Conservation (phyloP, 129 eudicot genomes). For the Glebionis coronaria region DNA sequence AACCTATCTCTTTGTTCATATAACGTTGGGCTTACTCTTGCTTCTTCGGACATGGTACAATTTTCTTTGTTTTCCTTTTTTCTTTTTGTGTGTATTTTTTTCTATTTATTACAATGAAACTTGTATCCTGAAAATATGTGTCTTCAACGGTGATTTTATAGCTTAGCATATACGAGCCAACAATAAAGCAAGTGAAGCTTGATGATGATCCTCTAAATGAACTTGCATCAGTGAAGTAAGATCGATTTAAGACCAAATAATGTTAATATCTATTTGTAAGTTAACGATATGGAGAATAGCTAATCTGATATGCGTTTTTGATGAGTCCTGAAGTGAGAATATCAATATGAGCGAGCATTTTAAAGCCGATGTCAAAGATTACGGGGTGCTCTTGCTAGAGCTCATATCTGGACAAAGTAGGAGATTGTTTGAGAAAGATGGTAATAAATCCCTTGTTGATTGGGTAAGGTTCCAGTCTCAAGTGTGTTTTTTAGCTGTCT, state of each 20-base stretch:
- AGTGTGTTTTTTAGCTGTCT: neutral
- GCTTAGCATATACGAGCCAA: conserved; percentile 37
- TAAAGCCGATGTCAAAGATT: conserved; percentile 34
- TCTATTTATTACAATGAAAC: neutral
- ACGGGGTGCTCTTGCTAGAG: conserved; percentile 43
- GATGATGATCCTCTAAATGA: conserved; percentile 19
- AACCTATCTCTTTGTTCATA: conserved; percentile 31
- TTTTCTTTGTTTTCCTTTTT: neutral
- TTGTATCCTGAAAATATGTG: conserved; percentile 5
- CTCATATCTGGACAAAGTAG: conserved; percentile 42
- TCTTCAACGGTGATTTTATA: conserved; percentile 22
- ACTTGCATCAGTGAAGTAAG: conserved; percentile 30
- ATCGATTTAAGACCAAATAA: conserved; percentile 7
- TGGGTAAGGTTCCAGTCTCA: conserved; percentile 36
- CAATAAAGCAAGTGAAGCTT: conserved; percentile 35
- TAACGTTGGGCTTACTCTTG: conserved; percentile 22
- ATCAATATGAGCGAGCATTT: conserved; percentile 20
- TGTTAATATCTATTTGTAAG: neutral
- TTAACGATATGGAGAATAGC: conserved; percentile 7
- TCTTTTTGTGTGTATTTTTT: neutral
- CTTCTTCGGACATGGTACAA: conserved; percentile 30
- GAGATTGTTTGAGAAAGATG: conserved; percentile 26
- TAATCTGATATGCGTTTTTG: conserved; percentile 11
- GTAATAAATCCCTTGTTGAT: conserved; percentile 27
- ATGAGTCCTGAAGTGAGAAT: conserved; percentile 24